Base-by-base conservation (phyloP, 2,329 filamentous ascomycete species). In the Penicillium olsonii region DNA sequence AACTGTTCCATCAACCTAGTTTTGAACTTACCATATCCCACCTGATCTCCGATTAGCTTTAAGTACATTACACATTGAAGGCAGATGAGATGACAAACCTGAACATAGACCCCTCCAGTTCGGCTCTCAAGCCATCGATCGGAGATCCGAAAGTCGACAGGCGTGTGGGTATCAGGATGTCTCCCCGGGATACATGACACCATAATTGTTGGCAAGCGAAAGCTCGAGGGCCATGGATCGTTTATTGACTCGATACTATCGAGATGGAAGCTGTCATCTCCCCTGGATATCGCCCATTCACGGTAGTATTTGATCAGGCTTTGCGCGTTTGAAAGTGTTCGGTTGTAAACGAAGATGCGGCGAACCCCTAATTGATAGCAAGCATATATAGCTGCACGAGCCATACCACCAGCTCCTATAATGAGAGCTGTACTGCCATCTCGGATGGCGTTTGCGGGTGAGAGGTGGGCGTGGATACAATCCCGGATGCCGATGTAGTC, bases 401-500 rank as follows among this genome's bases (percentile, higher is more conserved):
- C 60, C 60, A 63, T 63, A n/a, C 56, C 59, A 5, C 60, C 57
- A 15, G 62, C 64, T 0, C 64, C 64, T 11, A 67, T 47, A 8
- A 66, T 53, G n/a, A 67, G 40, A 18, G 53, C 62, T 3, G 55
- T 55, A 12, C 51, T 62, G 1, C 54, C 53, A 15, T 50, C 45
- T 14, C 53, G 50, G 11, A 63, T 54, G 2, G 56, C 50, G 38
- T 65, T 66, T 0, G 57, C 59, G 1, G 63, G 63, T 5, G 59
- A 67, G 8, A 67, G 52, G 46, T 60, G 55, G 12, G 51, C 50
- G 15, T 60, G 19, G 4, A 67, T 59, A 46, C 63, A 67, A 17
- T 57, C 53, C 20, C 51, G 43, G 20, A 68, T 59, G 10, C 65
- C 65, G 10, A 68, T 59, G 24, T 61, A 59, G 45, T 68, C 65